A percentile compares a stretch with the other conserved stretches of the same genome.
phyloP scores from a whole-genome alignment of 257 asterid genomes.

The Fraxinus quadrangulata region DNA sequence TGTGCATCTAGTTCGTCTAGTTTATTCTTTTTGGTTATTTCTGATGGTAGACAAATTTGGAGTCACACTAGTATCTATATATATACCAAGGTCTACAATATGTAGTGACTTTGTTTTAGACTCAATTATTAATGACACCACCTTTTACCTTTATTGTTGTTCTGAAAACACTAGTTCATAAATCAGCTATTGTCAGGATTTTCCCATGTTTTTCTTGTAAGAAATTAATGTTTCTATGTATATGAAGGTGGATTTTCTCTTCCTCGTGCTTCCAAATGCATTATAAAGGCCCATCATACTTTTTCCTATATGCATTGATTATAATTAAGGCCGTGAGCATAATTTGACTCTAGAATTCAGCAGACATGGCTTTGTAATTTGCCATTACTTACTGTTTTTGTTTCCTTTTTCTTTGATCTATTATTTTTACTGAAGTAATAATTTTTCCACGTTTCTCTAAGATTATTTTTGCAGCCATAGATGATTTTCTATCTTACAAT shows the following conservation, averaged over 20 bases:
- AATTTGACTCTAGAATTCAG: background rate
- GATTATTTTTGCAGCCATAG: slow-evolving; percentile 15
- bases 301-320: background rate
- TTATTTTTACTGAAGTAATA: background rate
- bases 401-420: background rate
- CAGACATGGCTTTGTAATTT: background rate
- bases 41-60: background rate
- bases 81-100: background rate
- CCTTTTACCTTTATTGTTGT: background rate
- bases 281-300: background rate
- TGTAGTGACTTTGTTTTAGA: background rate
- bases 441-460: background rate
- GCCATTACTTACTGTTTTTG: background rate
- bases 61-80: background rate
- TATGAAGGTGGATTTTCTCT: background rate
- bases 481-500: slow-evolving; percentile 17
- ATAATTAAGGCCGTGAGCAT: background rate
- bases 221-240: background rate
- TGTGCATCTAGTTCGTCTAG: background rate
- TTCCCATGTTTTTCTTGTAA: background rate
- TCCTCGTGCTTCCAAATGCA: background rate
- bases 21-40: background rate
- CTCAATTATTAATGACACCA: background rate
- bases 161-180: background rate
- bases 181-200: background rate